phyloP scores from a whole-genome alignment of 1,284 basidiomycete species.

The Apiotrichum sp. region DNA sequence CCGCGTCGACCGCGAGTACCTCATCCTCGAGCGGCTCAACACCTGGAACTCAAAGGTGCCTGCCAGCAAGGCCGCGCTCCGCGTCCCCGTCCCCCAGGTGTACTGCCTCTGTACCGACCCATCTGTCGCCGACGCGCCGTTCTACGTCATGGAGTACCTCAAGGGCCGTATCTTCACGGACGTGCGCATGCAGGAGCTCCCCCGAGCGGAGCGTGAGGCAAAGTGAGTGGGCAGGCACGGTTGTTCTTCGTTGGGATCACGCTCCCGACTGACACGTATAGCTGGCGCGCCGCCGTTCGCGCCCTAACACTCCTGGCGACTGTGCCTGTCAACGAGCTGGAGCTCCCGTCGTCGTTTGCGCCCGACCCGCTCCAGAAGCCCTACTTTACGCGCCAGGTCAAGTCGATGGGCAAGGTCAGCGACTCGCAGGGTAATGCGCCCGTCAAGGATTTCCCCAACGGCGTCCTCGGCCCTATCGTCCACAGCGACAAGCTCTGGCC shows the following conservation, averaged over 20 bases:
- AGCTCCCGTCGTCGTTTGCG: constrained; percentile 66
- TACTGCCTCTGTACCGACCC: constrained; percentile 74
- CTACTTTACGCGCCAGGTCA: constrained; percentile 91
- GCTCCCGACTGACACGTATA: constrained; percentile 32
- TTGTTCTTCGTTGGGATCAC: not conserved
- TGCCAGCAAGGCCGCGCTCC: constrained; percentile 22
- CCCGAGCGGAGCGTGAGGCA: constrained; percentile 57
- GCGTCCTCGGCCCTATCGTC: constrained; percentile 46
- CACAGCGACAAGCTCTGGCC: constrained; percentile 63
- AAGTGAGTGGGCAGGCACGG: constrained; percentile 54
- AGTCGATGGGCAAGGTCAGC: constrained; percentile 69
- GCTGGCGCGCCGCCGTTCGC: constrained; percentile 69
- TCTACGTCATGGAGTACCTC: constrained; percentile 94
- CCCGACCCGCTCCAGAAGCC: constrained; percentile 54
- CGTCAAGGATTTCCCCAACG: constrained; percentile 46
- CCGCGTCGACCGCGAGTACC: constrained; percentile 87
- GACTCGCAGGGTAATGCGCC: constrained; percentile 64
- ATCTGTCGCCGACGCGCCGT: constrained; percentile 74
- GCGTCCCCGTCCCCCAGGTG: constrained; percentile 78
- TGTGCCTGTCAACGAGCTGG: constrained; percentile 62
- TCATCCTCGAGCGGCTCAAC: constrained; percentile 68
- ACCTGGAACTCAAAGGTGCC: constrained; percentile 55
- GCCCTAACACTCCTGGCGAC: constrained; percentile 70
- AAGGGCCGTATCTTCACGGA: constrained; percentile 91
- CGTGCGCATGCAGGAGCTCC: constrained; percentile 63